Base-by-base conservation (phyloP, 768 basidiomycete genomes). In the Cantharellus anzutake region DNA sequence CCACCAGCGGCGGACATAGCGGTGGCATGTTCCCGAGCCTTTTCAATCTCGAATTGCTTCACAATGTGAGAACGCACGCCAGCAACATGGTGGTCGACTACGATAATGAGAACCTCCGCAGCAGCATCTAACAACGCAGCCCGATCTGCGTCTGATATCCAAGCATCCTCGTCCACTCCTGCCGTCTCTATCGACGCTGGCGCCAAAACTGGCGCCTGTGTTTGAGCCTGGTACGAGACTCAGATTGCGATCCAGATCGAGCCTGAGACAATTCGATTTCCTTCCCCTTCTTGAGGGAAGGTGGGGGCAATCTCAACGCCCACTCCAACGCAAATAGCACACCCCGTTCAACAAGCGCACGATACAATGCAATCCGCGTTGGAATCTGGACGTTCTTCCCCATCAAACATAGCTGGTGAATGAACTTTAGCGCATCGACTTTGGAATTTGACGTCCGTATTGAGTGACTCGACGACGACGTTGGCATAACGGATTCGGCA, bases 381-480 rank as follows among this genome's bases (percentile, higher is more conserved):
- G 86, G 83, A 16, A 96, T 76, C 68, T 97, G 94, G 4, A 97
- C 84, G 67, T 91, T 92, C 77, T 98, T 99, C 61, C 88, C 92
- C 87, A 99, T 93, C 60, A 83, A 76, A 66, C 88, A 87, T 4
- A 97, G 79, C 64, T 97, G 91, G 66, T 96, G 91, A 52, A 99
- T 75, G 63, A 99, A 82, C 51, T 84, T 71, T 53, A 98, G 78
- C 37, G 92, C 85, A 65, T 93, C 86, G 41, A 80, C 78, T 62
- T 83, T 80, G 11, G 52, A 48, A 48, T 48, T 55, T 38, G 42
- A 40, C 41, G 42, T 29, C 41, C 57, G 37, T 40, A 51, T 2
- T 44, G 56, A 41, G 7, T 20, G 51, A 3, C 42, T 59, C 38
- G 42, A 2, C 37, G 37, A 57, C 42, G 14, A 57, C 11, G 52